Evolutionary conservation across 139 green algal genomes (phyloP), one percentile per base, ranked within the genome.

Genomic region (Volvox africanus): DNA sequence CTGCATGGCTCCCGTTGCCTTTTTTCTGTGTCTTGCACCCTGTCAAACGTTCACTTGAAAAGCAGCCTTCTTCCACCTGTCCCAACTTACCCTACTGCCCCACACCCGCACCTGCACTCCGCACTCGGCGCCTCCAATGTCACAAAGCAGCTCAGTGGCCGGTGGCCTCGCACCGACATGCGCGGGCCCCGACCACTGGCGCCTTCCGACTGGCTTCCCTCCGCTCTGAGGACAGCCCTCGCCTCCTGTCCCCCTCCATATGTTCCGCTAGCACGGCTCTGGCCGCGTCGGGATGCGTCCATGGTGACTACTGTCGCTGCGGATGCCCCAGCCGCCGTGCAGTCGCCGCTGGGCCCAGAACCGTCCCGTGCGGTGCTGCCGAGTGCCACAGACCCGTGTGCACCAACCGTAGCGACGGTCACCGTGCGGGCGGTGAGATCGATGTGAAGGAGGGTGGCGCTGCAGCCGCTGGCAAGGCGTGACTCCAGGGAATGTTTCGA

Each of bases 401-500:
- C 69, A 11, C 85, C 85, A 0, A 82, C 44, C 3, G 85, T 75
- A 1, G 85, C 85, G 18, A 89, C 44, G 68, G 85, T 89, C 0
- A 71, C 28, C 16, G 71, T 82, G 1, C 85, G 85, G 0, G 69
- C 3, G 69, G 44, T 32, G 26, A 89, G 69, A 50, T 89, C 85
- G 1, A 89, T 32, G 85, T 89, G 85, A 1, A 89, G 5, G 1
- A 89, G n/a, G 11, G 85, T 89, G 69, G 44, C 85, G 69, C 61
- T 79, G 68, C 83, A 89, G 67, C 83, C 68, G 68, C 82, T 88
- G 62, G 30, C 21, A 24, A 88, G 62, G 21, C 82, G 62, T 5
- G 82, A 50, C 33, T 88, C 82, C 82, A 88, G 62, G 30, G 82
- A 21, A 16, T 35, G 12, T 5, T 61, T 18, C 1, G 82, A 65